phyloP scores from a whole-genome alignment of 495 filamentous ascomycete genomes.

The Evansstolkia leycettana region DNA sequence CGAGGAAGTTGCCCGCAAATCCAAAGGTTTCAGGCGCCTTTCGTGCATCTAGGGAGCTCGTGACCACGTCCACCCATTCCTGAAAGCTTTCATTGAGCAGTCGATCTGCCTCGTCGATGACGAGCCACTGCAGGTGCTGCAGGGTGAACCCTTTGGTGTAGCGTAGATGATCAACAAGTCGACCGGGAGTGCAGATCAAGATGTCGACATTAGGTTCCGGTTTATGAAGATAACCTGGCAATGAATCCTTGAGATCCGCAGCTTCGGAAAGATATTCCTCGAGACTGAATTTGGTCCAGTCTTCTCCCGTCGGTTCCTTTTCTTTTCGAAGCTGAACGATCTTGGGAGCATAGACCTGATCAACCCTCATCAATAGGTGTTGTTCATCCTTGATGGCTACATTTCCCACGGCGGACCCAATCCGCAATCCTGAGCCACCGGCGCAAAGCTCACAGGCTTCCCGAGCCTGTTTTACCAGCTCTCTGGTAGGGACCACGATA shows the following conservation, averaged over 20 bases:
- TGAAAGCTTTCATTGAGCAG: conserved; percentile 86
- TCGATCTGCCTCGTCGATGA: conserved; percentile 91
- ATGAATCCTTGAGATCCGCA: conserved; percentile 23
- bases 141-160: conserved; percentile 70
- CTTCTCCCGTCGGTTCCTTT: conserved; percentile 24
- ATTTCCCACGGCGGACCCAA: conserved; percentile 74
- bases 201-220: conserved; percentile 68
- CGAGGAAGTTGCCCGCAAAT: conserved; percentile 26
- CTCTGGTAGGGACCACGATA: conserved; percentile 80
- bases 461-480: conserved; percentile 74
- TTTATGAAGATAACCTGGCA: conserved; percentile 48
- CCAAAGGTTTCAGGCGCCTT: conserved; percentile 37
- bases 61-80: conserved; percentile 71
- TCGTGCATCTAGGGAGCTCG: conserved; percentile 45
- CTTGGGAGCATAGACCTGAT: conserved; percentile 48
- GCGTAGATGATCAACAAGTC: conserved; percentile 82
- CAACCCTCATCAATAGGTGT: conserved; percentile 44
- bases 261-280: conserved; percentile 30
- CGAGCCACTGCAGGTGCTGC: conserved; percentile 65
- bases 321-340: conserved; percentile 33
- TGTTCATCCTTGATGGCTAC: conserved; percentile 68
- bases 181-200: conserved; percentile 83
- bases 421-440: conserved; percentile 49
- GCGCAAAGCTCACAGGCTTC: conserved; percentile 58
- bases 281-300: conserved; percentile 36